Base-by-base conservation (phyloP, 768 basidiomycete genomes). In the Leccinum disarticulatum region DNA sequence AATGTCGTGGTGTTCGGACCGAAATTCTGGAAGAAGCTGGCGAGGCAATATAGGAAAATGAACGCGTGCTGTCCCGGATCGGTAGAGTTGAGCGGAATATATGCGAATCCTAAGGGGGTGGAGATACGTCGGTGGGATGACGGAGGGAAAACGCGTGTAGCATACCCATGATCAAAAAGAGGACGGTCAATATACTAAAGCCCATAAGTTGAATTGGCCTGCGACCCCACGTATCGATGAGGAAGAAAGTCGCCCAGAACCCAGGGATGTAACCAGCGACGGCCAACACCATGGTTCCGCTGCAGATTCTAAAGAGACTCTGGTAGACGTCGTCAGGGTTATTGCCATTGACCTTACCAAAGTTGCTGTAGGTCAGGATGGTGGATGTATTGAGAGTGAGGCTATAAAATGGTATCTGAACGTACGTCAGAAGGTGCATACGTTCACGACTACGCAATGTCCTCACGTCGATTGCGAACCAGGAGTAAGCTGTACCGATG, bases 381-480 rank as follows among this genome's bases (percentile, higher is more conserved):
- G 87, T 84, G 49, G 84, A 79, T 2, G 85, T 88, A 76, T 95
- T 95, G 48, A 96, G 81, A 55, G 90, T 87, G 41, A 96, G 82
- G 52, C 90, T 91, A 72, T 94, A 93, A 77, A 93, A 95, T 6
- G 92, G 90, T 55, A 95, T 84, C 85, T 90, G 54, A n/a, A 64
- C 31, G 8, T 28, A 49, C 9, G 46, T 66, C 47, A 56, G 50
- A 53, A 54, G 19, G 49, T 22, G 30, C 31, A 52, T 36, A 9
- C 36, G 38, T 52, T 15, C 33, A 38, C 52, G 22, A 49, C 17
- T n/a, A 13, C 15, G 25, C 46, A 56, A 14, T 11, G 25, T 11
- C 74, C 87, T 59, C 49, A 87, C 87, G 61, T 90, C 89, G n/a
- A 93, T 81, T 17, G 92, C 93, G 65, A 95, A 95, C 93, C 94